Percentiles rank a stretch among this genome's conserved stretches.
These are phyloP conservation scores for Fusarium papillatum DNA, from an alignment of 2,329 filamentous ascomycete species.

Conservation along the genomic window DNA sequence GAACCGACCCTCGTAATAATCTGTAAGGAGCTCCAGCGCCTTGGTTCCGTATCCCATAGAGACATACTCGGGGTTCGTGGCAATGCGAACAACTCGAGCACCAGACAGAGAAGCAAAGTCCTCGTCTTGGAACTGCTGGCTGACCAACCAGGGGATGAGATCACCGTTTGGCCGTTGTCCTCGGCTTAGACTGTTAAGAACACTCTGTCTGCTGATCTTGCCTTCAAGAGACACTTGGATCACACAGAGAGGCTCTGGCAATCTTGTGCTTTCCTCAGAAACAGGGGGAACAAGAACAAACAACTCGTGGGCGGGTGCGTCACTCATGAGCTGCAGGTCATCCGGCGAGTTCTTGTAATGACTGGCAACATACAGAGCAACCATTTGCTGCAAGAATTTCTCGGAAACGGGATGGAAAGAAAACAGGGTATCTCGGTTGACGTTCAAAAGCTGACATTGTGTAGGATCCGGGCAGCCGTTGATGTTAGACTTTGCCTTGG, in stretches of 20 bases:
- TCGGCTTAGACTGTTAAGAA: conserved; percentile 89
- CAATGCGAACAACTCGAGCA: conserved; percentile 92
- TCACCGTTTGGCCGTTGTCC: conserved; percentile 93
- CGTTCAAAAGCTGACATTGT: conserved; percentile 91
- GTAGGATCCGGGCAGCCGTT: conserved; percentile 91
- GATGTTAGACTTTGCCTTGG: conserved; percentile 78
- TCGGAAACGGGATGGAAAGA: conserved; percentile 98
- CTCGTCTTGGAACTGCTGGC: conserved; percentile 97
- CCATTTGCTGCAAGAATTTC: conserved; percentile 98
- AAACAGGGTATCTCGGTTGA: conserved; percentile 98
- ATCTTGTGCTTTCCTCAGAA: conserved; percentile 79
- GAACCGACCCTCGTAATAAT: conserved; percentile 97
- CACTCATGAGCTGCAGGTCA: conserved; percentile 98
- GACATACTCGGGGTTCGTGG: conserved; percentile 94
- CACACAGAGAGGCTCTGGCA: conserved; percentile 95
- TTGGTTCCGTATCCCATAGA: conserved; percentile 95
- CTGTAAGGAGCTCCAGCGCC: conserved; percentile 86
- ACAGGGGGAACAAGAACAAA: conserved; percentile 94
- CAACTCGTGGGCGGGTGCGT: conserved; percentile 95
- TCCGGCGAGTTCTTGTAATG: conserved; percentile 99
- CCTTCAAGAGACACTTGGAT: conserved; percentile 96
- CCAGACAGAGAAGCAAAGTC: conserved; percentile 96
- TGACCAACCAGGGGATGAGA: conserved; percentile 96
- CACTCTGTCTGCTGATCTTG: conserved; percentile 92
- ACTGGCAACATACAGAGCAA: conserved; percentile 95